These are phyloP conservation scores for Pterocarpus santalinus DNA, from an alignment of 306 rosid species.

Conservation along the genomic window DNA sequence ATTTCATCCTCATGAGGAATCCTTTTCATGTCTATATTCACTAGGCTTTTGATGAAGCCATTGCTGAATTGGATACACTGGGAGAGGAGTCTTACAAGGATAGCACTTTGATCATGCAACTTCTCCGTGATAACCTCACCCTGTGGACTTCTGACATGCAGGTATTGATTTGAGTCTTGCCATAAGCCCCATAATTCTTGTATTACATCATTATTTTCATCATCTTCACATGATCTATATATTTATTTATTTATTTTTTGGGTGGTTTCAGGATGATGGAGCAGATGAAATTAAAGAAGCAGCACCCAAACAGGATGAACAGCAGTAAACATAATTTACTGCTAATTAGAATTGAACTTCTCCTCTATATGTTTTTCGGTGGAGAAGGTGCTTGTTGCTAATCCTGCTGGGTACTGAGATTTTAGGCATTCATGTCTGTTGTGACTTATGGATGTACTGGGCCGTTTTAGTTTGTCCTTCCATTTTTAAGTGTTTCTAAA, in stretches of 20 bases:
- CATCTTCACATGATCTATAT: background rate
- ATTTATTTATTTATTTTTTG: background rate
- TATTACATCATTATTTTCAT: background rate
- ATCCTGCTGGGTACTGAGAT: conserved; percentile 59
- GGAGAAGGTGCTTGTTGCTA: conserved; percentile 75
- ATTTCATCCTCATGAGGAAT: conserved; percentile 8
- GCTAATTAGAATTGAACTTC: conserved; percentile 67
- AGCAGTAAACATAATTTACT: conserved; percentile 62
- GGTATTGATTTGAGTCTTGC: conserved; percentile 55
- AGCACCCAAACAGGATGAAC: conserved; percentile 73
- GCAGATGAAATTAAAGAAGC: conserved; percentile 98
- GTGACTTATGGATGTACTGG: conserved; percentile 63
- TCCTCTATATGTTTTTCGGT: conserved; percentile 76
- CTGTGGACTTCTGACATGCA: conserved; percentile 99
- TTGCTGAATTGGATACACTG: conserved; percentile 95
- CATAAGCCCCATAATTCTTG: background rate
- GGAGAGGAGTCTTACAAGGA: conserved; percentile 99
- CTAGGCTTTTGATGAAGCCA: conserved; percentile 98
- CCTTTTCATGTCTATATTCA: conserved; percentile 8
- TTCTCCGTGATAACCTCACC: conserved; percentile 98
- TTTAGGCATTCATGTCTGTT: conserved; percentile 76
- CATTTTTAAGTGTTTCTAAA: conserved; percentile 65
- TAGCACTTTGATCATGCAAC: conserved; percentile 99
- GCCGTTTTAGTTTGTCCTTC: conserved; percentile 74
- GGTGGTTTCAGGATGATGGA: conserved; percentile 83